Evolutionary conservation across 192 early-diverging fungal species (phyloP).

Genomic region (Coemansia sp.): DNA sequence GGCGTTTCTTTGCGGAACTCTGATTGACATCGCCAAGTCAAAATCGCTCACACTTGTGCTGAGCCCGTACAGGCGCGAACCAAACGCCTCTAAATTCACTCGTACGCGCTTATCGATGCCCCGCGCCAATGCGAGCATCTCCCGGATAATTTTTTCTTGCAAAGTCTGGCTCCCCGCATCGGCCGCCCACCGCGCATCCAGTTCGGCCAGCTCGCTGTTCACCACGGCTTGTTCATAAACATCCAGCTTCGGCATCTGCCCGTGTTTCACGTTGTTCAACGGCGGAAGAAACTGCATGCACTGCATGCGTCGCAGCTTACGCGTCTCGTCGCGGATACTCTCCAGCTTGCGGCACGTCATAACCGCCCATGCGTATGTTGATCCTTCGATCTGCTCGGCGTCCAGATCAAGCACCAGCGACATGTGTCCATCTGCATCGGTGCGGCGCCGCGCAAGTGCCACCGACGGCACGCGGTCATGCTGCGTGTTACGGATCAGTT

Average conservation of each 20-base stretch:
- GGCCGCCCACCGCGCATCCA: neutral
- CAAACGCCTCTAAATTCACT: neutral
- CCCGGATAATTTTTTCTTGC: neutral
- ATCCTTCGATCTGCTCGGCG: neutral
- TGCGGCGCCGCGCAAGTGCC: neutral
- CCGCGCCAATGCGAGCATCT: neutral
- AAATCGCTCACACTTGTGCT: slow-evolving; percentile 22
- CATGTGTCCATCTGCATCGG: neutral
- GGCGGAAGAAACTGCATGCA: neutral
- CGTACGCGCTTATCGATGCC: neutral
- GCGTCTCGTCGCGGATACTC: neutral
- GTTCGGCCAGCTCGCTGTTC: slow-evolving; percentile 3
- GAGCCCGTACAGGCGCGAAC: slow-evolving; percentile 27
- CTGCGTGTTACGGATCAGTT: neutral
- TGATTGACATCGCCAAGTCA: slow-evolving; percentile 10
- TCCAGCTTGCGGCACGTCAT: neutral
- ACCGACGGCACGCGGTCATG: neutral
- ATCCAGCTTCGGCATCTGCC: neutral
- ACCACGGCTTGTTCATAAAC: neutral
- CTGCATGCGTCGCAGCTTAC: neutral
- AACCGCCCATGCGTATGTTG: neutral
- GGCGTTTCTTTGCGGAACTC: neutral
- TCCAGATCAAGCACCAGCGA: slow-evolving; percentile 4
- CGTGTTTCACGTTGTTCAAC: neutral
- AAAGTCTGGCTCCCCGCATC: neutral